These are phyloP conservation scores for Stromatinia cepivora DNA, from an alignment of 2,329 filamentous ascomycete species.

Conservation along the genomic window DNA sequence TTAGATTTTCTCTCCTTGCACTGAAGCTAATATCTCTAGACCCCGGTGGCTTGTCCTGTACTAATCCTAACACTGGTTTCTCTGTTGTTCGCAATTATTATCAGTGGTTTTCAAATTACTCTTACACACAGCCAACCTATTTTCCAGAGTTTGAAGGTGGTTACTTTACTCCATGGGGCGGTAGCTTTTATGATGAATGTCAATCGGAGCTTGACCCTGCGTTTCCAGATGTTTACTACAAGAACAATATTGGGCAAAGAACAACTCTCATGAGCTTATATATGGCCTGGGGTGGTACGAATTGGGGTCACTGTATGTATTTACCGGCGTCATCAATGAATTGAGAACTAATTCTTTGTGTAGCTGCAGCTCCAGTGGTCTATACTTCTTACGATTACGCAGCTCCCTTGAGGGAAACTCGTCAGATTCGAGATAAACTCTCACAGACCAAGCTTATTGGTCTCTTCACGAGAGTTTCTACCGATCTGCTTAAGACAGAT, in stretches of 20 bases:
- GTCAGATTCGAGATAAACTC: slow-evolving; percentile 53
- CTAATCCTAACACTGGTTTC: slow-evolving; percentile 51
- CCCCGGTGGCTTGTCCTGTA: slow-evolving; percentile 51
- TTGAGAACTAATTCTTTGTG: slow-evolving; percentile 16
- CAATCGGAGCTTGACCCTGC: slow-evolving; percentile 47
- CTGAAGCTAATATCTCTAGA: slow-evolving; percentile 29
- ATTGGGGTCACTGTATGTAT: slow-evolving; percentile 52
- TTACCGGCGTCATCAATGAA: not conserved
- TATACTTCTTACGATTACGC: slow-evolving; percentile 50
- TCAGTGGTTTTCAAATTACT: slow-evolving; percentile 58
- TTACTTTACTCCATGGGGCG: slow-evolving; percentile 55
- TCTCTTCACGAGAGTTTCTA: slow-evolving; percentile 54
- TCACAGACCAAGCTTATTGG: slow-evolving; percentile 56
- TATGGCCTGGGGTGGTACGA: slow-evolving; percentile 56
- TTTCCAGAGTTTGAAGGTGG: slow-evolving; percentile 56
- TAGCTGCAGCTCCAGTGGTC: slow-evolving; percentile 49
- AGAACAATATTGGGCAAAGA: slow-evolving; percentile 54
- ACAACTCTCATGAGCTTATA: slow-evolving; percentile 52
- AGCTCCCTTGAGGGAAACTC: slow-evolving; percentile 54
- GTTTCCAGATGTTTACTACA: slow-evolving; percentile 57
- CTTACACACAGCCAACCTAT: slow-evolving; percentile 53
- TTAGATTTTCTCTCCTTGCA: not conserved
- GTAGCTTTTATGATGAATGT: slow-evolving; percentile 53
- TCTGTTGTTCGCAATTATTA: slow-evolving; percentile 54
- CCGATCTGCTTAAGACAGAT: slow-evolving; percentile 51